These are phyloP conservation scores for Wallacemonas sp. DNA, from an alignment of 208 protist species.

Conservation along the genomic window DNA sequence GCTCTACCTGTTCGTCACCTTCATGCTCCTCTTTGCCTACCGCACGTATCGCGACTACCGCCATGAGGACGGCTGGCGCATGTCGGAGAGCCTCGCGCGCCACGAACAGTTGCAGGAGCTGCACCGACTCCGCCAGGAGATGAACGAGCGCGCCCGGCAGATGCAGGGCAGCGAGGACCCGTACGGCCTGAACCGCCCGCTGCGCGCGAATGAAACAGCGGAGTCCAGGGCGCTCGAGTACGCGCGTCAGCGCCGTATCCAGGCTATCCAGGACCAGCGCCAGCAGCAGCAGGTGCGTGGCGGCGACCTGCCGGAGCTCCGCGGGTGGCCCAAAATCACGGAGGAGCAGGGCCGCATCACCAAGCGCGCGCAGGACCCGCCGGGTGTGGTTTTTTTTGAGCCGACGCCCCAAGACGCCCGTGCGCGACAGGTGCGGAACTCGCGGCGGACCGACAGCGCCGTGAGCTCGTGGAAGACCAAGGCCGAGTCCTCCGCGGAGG, in stretches of 20 bases:
- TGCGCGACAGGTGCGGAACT: constrained; percentile 48
- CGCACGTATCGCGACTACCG: constrained; percentile 67
- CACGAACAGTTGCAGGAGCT: constrained; percentile 77
- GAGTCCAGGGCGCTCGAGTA: constrained; percentile 65
- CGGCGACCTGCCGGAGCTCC: constrained; percentile 28
- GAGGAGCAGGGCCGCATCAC: constrained; percentile 70
- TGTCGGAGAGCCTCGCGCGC: constrained; percentile 71
- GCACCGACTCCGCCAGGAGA: constrained; percentile 70
- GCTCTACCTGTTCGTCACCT: constrained; percentile 64
- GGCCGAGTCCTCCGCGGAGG: neutral
- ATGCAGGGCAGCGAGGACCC: constrained; percentile 21
- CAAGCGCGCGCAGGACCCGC: constrained; percentile 59
- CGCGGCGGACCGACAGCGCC: constrained; percentile 25
- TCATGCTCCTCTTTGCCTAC: constrained; percentile 61
- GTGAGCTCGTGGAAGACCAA: constrained; percentile 20
- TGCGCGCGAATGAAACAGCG: constrained; percentile 36
- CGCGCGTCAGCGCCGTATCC: constrained; percentile 61
- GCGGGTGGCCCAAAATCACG: constrained; percentile 60
- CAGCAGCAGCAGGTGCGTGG: constrained; percentile 21
- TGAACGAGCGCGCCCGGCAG: constrained; percentile 56
- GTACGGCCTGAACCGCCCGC: constrained; percentile 19
- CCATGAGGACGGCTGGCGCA: constrained; percentile 81
- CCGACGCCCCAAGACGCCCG: constrained; percentile 43
- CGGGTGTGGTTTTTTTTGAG: constrained; percentile 74
- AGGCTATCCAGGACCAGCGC: constrained; percentile 39